Base-by-base conservation (phyloP, 805 yeast genomes). In the Kodamaea leandrae region DNA sequence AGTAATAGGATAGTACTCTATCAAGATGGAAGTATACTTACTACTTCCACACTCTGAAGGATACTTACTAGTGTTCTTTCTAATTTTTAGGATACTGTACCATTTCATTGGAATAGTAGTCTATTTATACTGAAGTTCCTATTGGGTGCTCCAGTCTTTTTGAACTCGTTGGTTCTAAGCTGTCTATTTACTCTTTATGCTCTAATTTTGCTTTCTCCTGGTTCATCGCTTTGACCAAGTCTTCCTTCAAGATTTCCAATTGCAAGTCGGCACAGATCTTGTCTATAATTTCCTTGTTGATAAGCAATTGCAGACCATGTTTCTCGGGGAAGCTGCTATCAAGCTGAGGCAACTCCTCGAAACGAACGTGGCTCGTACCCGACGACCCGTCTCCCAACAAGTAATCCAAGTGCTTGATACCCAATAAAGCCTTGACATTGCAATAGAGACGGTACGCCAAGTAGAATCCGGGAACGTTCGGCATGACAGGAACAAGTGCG, bases 381-480 rank as follows among this genome's bases (percentile, higher is more conserved):
- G 32, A 26, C 9, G 18, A 43, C 12, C 57, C 63, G 19, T 71
- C 68, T 4, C 33, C 33, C n/a, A 80, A 55, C 41, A 90, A 65
- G 39, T 73, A 74, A 24, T 71, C 63, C 45, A 90, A 62, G 55
- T 87, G 93, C 47, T 72, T 67, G 4, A 86, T 84, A 0, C 96
- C 96, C 30, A 77, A 58, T 46, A 74, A 67, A 0, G 96, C 96
- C 52, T 83, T 84, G 56, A 82, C 72, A 58, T 91, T 87, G 57
- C 96, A 87, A 64, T 88, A 90, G 14, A 84, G 72, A 46, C 98
- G 71, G 57, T 84, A 90, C 2, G 84, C 71, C 32, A 90, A 62
- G 54, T 88, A 91, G 55, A 91, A 84, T 0, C 96, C 96, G 0
- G 98, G 98, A 15, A 90, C 77, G 53, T 90, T 90, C 15, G 98